Evolutionary conservation across 2,329 filamentous ascomycete species (phyloP), one percentile per base, ranked within the genome.

Genomic region (Knufia fluminis): DNA sequence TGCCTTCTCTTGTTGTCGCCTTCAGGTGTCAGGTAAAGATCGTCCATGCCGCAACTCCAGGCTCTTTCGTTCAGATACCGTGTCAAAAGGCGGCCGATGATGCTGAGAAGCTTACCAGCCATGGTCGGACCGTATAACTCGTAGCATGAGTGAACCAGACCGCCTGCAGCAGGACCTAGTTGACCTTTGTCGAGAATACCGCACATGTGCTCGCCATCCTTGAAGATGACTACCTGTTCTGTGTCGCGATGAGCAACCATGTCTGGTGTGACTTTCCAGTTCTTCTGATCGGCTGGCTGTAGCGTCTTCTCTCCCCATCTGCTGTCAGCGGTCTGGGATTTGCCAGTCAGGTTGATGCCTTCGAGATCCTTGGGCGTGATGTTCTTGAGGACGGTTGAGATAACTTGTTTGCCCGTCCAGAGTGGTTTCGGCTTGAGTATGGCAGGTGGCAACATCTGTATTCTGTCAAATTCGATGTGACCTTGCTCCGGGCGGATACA

Each of bases 101-200:
- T 85, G 72, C 89, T 94, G 48, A 98, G 78, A 8, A 95, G 73
- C 62, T 87, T 88, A 28, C 92, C 91, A 17, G 92, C 91, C 55
- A 85, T 77, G 14, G 83, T 84, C 50, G 92, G 85, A 1, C 94
- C 92, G 63, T 96, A 96, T 1, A 90, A 80, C 63, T 98, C 92
- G 62, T 98, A 91, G 19, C 97, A 79, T 1, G 89, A 83, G 64
- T 98, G 92, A 52, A 98, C 81, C 39, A 98, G 75, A 54, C 92
- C 92, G 47, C 90, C 90, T 24, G 82, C 80, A 52, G 80, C 85
- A 32, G 90, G 89, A 48, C 92, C 92, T 51, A 98, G 85, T 60
- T 98, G 92, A 35, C 86, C 84, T 70, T 98, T 98, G 66, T 98
- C 94, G 23, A 98, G 76, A 59, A 98, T 94, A 59, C 92, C 92